phyloP scores from a whole-genome alignment of 352 stramenopile species.

The Phytophthora litchii region DNA sequence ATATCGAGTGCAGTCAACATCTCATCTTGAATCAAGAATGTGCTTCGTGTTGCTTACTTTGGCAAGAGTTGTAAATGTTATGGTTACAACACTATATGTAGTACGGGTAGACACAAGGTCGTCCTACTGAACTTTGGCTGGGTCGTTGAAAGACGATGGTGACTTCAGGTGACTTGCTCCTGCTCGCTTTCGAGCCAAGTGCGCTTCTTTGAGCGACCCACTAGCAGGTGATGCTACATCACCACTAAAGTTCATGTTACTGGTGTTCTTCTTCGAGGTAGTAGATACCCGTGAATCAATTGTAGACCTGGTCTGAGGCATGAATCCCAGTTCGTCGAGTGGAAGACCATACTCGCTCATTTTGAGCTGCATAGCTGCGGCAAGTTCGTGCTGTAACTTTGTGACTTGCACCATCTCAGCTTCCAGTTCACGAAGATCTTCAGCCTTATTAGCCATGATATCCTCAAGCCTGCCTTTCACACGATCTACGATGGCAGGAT shows the following conservation, averaged over 20 bases:
- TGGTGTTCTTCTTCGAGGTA: conserved; percentile 39
- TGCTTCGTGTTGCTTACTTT: conserved; percentile 7
- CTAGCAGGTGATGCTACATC: conserved; percentile 1
- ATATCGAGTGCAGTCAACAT: background rate
- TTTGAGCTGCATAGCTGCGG: conserved; percentile 83
- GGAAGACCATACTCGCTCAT: conserved; percentile 92
- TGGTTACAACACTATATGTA: no score
- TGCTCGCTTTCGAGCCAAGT: conserved; percentile 22
- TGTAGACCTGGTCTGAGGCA: conserved; percentile 26
- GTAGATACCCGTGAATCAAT: conserved; percentile 26
- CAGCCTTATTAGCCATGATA: conserved; percentile 90
- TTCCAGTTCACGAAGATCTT: conserved; percentile 84
- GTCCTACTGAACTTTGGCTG: conserved; percentile 22
- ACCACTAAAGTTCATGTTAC: conserved; percentile 11
- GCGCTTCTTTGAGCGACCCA: conserved; percentile 19
- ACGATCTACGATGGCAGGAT: conserved; percentile 79
- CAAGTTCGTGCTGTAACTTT: conserved; percentile 82
- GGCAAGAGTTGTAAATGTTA: background rate
- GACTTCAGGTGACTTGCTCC: conserved; percentile 16
- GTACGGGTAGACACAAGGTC: background rate
- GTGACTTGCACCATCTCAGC: conserved; percentile 74
- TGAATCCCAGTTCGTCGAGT: conserved; percentile 89
- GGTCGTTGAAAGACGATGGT: conserved; percentile 9
- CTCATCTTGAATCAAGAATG: conserved; percentile 10
- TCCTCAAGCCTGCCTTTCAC: conserved; percentile 90